phyloP scores from a whole-genome alignment of 2,329 filamentous ascomycete genomes.

The Exophiala sideris region DNA sequence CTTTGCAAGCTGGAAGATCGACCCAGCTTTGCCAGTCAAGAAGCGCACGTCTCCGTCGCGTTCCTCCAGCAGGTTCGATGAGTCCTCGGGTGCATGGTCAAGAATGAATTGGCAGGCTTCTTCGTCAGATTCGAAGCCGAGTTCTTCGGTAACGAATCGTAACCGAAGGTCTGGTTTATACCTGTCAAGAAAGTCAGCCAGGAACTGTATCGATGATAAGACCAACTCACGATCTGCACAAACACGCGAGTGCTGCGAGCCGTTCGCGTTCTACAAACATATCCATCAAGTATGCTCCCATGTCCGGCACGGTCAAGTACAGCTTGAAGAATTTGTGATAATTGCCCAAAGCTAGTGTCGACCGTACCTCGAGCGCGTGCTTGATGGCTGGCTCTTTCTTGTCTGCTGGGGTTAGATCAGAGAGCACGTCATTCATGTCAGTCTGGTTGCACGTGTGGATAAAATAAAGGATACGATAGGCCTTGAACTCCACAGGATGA shows the following conservation, averaged over 20 bases:
- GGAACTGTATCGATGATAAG: background rate
- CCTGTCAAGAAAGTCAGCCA: slow-evolving; percentile 57
- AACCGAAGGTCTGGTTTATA: slow-evolving; percentile 89
- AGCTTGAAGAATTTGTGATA: slow-evolving; percentile 98
- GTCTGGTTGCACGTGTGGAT: slow-evolving; percentile 98
- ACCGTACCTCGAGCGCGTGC: slow-evolving; percentile 87
- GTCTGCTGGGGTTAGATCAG: slow-evolving; percentile 98
- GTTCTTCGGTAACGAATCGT: slow-evolving; percentile 90
- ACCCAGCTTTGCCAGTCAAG: slow-evolving; percentile 67
- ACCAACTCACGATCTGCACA: slow-evolving; percentile 89
- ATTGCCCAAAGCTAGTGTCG: slow-evolving; percentile 86
- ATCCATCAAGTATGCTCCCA: slow-evolving; percentile 98
- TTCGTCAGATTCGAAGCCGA: slow-evolving; percentile 89
- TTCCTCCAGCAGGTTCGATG: slow-evolving; percentile 66
- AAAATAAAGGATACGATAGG: slow-evolving; percentile 99
- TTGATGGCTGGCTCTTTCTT: slow-evolving; percentile 80
- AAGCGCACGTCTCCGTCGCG: slow-evolving; percentile 70
- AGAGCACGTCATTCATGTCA: slow-evolving; percentile 95
- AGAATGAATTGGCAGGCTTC: slow-evolving; percentile 89
- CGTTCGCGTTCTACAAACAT: slow-evolving; percentile 97
- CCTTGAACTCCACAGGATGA: slow-evolving; percentile 92
- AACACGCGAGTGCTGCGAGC: slow-evolving; percentile 81
- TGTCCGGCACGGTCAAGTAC: slow-evolving; percentile 89
- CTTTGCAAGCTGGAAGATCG: slow-evolving; percentile 71
- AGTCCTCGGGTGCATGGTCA: slow-evolving; percentile 66